Base-by-base conservation (phyloP, 1,284 basidiomycete genomes). In the Vanrija humicola region DNA sequence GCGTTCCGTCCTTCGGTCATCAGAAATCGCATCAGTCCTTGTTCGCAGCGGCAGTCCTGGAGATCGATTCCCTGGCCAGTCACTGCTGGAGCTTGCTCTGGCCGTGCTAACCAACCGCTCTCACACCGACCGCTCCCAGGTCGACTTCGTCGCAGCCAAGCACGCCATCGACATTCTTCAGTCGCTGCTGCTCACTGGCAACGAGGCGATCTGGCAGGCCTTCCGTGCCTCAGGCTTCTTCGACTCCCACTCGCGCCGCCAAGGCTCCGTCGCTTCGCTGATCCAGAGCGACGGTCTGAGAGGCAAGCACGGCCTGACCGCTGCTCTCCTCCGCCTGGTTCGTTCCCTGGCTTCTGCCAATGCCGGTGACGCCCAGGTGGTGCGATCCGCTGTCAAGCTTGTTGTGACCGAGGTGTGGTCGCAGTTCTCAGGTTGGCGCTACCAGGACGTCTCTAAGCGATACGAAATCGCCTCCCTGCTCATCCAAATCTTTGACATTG, bases 191-290 rank as follows among this genome's bases (percentile, higher is more conserved):
- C 57, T 61, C 7, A 54, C 67, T 4, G 63, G 61, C 16, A 55
- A 59, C 19, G 54, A 50, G 10, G 59, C 64, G 19, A 61, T 67
- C 6, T 72, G 67, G 68, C 57, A 58, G 9, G 64, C 63, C 19
- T 56, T 75, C 18, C 64, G 70, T 21, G 47, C 63, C 1, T 67
- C 71, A 0, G 64, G 61, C 3, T 71, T 75, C 60, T 74, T 75
- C 54, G 69, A 67, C 43, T 54, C 58, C 0, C 56, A 59, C 23
- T 62, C 65, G 4, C 64, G 66, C 45, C 59, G 64, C 16, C 55
- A 56, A 19, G 61, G 63, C 15, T 64, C 64, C 6, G 67, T 71
- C 16, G 61, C 63, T 0, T 51, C 48, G 1, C 56, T 72, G 4
- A 64, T 75, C 19, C 66, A 65, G 18, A 50, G 48, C 19, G 72